Conservation (phyloP, 1,139 yeast genomes). For the Diutina siamensis region DNA sequence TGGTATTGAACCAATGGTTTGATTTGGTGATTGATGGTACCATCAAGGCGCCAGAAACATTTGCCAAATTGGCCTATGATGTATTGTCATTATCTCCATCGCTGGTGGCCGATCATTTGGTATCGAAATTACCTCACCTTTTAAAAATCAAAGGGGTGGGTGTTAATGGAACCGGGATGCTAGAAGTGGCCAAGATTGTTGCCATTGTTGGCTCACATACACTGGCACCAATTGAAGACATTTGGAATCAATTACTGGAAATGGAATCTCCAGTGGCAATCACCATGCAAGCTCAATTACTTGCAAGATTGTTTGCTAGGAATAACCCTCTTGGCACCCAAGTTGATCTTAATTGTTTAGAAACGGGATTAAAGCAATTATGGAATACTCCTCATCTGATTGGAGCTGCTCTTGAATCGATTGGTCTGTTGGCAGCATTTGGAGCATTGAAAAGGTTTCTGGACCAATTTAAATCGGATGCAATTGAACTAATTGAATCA, state of each 20-base stretch:
- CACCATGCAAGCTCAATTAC: background rate
- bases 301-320: background rate
- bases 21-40: slow-evolving; percentile 14
- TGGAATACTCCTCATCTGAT: background rate
- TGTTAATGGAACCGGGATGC: background rate
- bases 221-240: background rate
- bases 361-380: background rate
- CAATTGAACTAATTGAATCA: slow-evolving; percentile 4
- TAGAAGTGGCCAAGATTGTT: background rate
- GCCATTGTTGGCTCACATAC: background rate
- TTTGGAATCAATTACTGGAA: background rate
- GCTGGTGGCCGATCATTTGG: slow-evolving; percentile 14
- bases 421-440: slow-evolving; percentile 48
- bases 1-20: slow-evolving; percentile 20
- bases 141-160: background rate
- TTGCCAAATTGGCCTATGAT: background rate
- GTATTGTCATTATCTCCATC: slow-evolving; percentile 22
- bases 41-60: slow-evolving; percentile 10
- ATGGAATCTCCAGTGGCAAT: background rate
- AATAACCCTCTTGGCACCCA: background rate
- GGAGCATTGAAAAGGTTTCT: slow-evolving; percentile 24
- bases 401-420: slow-evolving; percentile 28
- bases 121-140: background rate
- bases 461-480: slow-evolving; percentile 6
- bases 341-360: background rate